Evolutionary conservation across 805 yeast genomes (phyloP), one percentile per base, ranked within the genome.

Genomic region (Kodamaea laetipori): DNA sequence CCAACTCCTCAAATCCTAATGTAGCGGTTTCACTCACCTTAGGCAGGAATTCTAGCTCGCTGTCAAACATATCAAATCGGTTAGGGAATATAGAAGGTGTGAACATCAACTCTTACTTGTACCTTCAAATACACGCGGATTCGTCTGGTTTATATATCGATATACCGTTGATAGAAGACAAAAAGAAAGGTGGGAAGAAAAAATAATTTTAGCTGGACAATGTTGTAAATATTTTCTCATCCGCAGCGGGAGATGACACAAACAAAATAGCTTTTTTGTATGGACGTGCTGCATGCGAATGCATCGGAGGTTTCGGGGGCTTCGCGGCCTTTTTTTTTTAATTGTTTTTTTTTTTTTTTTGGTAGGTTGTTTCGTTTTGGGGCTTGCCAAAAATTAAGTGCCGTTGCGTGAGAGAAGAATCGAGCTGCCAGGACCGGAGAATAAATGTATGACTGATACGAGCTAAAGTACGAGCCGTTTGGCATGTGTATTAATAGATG

Each of bases 51-150:
- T 30, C 34, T 30, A 30, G 34, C 34, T 30, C 34, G 34, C 17
- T 30, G 36, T 53, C 58, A 37, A 51, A 44, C 56, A 51, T 53
- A 33, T 48, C 55, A 41, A 49, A 43, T 33, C 51, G 51, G 34
- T 37, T 48, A 18, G 44, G 39, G 34, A 24, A 37, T 36, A 33
- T 15, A 17, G 39, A 15, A 33, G 33, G 44, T 33, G 34, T 30
- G 34, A 30, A 30, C 34, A 30, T 30, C 34, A 30, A 30, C 34
- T 28, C 33, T 30, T 12, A 15, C 17, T 8, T 17, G 11, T 11
- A 10, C 6, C 11, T 30, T 27, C 31, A 17, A 30, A 4, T 12
- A 13, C 34, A 4, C 19, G 34, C 34, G 34, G 24, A 30, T 30
- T 30, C 34, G 19, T 30, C 34, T 30, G 34, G 34, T 30, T 30